phyloP scores from a whole-genome alignment of 129 eudicot species.

The Heracleum sosnowskyi region DNA sequence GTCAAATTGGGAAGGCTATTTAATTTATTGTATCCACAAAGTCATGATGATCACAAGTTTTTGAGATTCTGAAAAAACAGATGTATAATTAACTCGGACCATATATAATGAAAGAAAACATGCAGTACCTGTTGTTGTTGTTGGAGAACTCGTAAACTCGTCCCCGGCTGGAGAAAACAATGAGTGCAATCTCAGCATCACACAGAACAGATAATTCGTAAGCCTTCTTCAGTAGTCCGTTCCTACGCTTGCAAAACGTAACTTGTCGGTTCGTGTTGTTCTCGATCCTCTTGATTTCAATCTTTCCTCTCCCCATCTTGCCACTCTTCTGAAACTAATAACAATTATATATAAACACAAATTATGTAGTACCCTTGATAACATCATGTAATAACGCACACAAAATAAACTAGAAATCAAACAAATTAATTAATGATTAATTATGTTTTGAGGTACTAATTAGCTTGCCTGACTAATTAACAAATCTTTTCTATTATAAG shows the following conservation, averaged over 20 bases:
- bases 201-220: slow-evolving; percentile 51
- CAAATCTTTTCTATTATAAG: neutral
- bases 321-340: neutral
- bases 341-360: no score
- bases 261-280: slow-evolving; percentile 22
- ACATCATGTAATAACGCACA: no score
- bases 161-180: slow-evolving; percentile 37
- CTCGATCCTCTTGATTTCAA: slow-evolving; percentile 43
- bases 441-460: no score
- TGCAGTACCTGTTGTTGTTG: slow-evolving; percentile 4
- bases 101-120: neutral
- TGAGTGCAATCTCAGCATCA: slow-evolving; percentile 50
- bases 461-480: no score
- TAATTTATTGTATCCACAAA: neutral
- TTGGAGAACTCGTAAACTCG: slow-evolving; percentile 29
- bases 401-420: no score
- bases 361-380: no score
- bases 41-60: neutral
- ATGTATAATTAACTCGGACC: neutral
- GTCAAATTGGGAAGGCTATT: neutral
- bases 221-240: slow-evolving; percentile 43
- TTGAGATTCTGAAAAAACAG: neutral
- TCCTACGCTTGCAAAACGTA: slow-evolving; percentile 5
- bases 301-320: slow-evolving; percentile 44
- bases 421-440: no score